A percentile compares a stretch with the other conserved stretches of the same genome.
These are phyloP conservation scores for Lolium rigidum DNA, from an alignment of 176 grass and related monocot species.

Conservation along the genomic window DNA sequence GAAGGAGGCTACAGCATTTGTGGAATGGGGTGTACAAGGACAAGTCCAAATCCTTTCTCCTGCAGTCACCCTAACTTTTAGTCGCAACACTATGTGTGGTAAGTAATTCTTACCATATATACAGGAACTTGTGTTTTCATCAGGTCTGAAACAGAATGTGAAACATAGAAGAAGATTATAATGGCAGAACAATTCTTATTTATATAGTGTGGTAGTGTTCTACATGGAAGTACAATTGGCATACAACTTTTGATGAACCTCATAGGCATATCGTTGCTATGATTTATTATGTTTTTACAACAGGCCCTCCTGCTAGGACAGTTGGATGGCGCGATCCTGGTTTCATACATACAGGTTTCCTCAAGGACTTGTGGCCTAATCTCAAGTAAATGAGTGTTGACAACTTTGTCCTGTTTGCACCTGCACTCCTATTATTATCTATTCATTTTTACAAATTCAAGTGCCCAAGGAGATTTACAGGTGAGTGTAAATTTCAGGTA, in stretches of 20 bases:
- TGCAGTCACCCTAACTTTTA: conserved; percentile 84
- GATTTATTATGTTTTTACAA: conserved; percentile 28
- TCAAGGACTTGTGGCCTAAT: conserved; percentile 93
- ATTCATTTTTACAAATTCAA: conserved; percentile 31
- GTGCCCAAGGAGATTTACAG: conserved; percentile 19
- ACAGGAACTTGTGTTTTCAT: conserved; percentile 1
- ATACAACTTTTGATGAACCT: conserved; percentile 14
- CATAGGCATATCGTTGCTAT: conserved; percentile 24
- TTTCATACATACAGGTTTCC: conserved; percentile 89
- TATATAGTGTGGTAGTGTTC: not conserved
- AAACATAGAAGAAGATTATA: conserved; percentile 7
- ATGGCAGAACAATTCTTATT: not conserved
- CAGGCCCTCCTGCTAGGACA: conserved; percentile 87
- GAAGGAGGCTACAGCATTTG: conserved; percentile 71
- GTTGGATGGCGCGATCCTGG: conserved; percentile 95
- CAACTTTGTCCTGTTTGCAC: conserved; percentile 20
- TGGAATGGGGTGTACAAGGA: conserved; percentile 77
- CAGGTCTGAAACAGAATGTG: not conserved
- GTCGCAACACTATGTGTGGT: conserved; percentile 82
- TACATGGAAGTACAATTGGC: not conserved
- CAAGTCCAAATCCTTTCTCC: conserved; percentile 62
- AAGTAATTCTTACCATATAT: conserved; percentile 45
- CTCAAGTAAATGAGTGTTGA: conserved; percentile 48
- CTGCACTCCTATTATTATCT: conserved; percentile 1
- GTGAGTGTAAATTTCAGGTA: conserved; percentile 65